phyloP scores from a whole-genome alignment of 139 green algal genomes.

The Asterochloris erici region DNA sequence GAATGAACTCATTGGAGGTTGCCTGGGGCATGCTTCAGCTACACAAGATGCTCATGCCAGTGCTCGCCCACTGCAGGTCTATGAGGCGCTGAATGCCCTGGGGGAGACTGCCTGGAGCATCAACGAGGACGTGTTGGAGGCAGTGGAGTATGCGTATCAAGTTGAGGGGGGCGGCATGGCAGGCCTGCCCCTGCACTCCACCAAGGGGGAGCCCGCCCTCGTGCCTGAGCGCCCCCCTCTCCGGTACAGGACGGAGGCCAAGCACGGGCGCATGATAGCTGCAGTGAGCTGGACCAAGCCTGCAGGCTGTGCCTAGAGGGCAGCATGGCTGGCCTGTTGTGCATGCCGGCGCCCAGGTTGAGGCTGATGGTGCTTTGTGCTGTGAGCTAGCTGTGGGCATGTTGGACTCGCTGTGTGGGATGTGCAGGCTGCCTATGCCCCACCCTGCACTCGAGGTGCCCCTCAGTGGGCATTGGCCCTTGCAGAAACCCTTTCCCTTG shows the following conservation, averaged over 20 bases:
- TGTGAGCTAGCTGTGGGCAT: too few relatives aligned
- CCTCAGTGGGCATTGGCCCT: too few relatives aligned
- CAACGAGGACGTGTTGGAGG: slow-evolving; percentile 51
- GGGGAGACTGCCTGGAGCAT: slow-evolving; percentile 66
- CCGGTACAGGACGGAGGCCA: not conserved
- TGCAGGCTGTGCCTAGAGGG: too few relatives aligned
- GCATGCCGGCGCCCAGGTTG: too few relatives aligned
- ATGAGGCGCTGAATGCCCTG: slow-evolving; percentile 78
- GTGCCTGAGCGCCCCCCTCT: not conserved
- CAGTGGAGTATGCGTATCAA: slow-evolving; percentile 35
- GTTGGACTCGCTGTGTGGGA: too few relatives aligned
- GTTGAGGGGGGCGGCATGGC: slow-evolving; percentile 24
- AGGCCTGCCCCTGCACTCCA: slow-evolving; percentile 10
- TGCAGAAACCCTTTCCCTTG: not conserved
- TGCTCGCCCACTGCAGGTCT: slow-evolving; percentile 40
- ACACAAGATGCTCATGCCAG: not conserved
- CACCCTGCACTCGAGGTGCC: too few relatives aligned
- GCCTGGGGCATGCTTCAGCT: not conserved
- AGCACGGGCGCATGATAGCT: slow-evolving; percentile 14
- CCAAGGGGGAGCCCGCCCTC: not conserved
- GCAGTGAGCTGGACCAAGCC: not conserved
- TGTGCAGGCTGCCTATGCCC: too few relatives aligned
- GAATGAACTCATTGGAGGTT: not conserved
- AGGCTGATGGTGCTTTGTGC: too few relatives aligned
- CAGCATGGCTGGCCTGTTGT: too few relatives aligned